Evolutionary conservation across 73 alveolate genomes (phyloP).

Genomic region (Durusdinium trenchii): DNA sequence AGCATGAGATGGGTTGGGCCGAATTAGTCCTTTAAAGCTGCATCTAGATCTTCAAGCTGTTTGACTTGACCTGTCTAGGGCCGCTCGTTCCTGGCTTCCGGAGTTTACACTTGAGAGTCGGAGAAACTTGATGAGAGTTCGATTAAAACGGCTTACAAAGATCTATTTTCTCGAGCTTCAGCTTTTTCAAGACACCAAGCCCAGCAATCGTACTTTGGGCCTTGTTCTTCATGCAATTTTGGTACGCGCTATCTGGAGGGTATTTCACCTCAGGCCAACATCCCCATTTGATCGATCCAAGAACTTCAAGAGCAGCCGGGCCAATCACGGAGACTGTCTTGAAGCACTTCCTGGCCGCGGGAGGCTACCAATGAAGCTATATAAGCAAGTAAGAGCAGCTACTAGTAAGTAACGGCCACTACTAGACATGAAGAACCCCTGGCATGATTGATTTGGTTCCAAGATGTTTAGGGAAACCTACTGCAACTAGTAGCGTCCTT

Average conservation of each 20-base stretch:
- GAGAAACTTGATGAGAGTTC: neutral
- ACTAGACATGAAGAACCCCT: neutral
- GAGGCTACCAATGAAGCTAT: too few species aligned
- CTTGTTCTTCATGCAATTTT: conserved; percentile 51
- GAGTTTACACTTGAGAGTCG: neutral
- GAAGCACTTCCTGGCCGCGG: conserved; percentile 64
- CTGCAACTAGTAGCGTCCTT: neutral
- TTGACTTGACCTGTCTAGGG: neutral
- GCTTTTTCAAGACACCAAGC: neutral
- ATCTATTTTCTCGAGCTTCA: too few species aligned
- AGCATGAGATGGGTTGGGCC: neutral
- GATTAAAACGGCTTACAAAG: neutral
- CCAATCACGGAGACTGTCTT: conserved; percentile 26
- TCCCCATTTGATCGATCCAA: neutral
- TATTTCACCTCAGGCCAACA: neutral
- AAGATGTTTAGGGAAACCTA: neutral
- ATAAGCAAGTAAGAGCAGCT: neutral
- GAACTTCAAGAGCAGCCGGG: neutral
- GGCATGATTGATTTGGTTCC: neutral
- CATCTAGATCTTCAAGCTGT: neutral
- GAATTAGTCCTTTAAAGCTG: neutral
- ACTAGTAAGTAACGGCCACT: neutral
- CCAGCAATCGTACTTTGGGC: neutral
- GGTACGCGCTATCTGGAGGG: conserved; percentile 65
- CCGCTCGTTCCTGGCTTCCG: neutral